Evolutionary conservation across 2,329 filamentous ascomycete species (phyloP), one percentile per base, ranked within the genome.

Genomic region (Ophiocordyceps sinensis): DNA sequence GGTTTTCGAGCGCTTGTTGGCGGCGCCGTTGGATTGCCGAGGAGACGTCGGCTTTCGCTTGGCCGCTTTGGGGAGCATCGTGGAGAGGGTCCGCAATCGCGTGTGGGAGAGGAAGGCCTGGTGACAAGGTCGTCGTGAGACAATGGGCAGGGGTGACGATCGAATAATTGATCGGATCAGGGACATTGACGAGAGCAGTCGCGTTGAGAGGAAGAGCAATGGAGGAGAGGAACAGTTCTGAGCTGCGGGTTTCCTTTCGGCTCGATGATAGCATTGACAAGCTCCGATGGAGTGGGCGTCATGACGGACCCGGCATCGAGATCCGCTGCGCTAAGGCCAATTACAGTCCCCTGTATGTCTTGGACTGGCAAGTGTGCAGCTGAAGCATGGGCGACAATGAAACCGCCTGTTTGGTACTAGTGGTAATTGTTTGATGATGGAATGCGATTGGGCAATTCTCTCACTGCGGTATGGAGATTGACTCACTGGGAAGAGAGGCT

Each of bases 1-100:
- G 36, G 41, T 49, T 43, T 37, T 50, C 44, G 65, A 41, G 50
- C 47, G 49, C 57, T 66, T 47, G 63, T 58, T 32, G 41, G 51
- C 11, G 23, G 41, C 47, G 13, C 51, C 54, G 36, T 52, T 53
- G 15, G 46, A 30, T 3, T 49, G 50, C 7, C 48, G 40, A 9
- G 47, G 42, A 8, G 47, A 39, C 5, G 49, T 28, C 4, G 51
- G 43, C 42, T 56, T 58, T 38, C 57, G 57, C 44, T 59, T 61
- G 29, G 49, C 31, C 28, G 44, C 42, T 17, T 45, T 52, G 3
- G 49, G 32, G 29, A 55, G 44, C 58, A 62, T 61, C 28, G 52
- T 55, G 37, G 43, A 28, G 28, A 51, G 49, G 10, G 15, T 13
- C 21, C 14, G 14, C 21, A 21, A 30, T 12, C 36, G 32, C 29